phyloP scores from a whole-genome alignment of 768 basidiomycete genomes.

The Russula ochroleuca region DNA sequence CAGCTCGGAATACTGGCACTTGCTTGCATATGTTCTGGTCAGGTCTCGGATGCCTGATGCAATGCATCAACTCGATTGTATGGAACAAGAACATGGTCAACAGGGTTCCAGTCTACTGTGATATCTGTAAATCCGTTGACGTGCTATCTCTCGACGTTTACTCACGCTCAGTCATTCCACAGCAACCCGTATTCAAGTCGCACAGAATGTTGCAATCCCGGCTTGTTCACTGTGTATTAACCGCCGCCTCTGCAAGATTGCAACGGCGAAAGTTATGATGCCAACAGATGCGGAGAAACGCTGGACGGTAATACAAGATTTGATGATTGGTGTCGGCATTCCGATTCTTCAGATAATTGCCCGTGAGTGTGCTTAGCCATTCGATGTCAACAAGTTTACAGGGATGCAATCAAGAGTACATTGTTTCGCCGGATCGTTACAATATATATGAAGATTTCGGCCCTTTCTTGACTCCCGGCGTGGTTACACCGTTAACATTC shows the following conservation, averaged over 20 bases:
- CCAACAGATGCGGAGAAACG: slow-evolving; percentile 22
- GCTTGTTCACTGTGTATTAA: slow-evolving; percentile 44
- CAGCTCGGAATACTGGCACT: slow-evolving; percentile 68
- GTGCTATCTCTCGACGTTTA: not conserved
- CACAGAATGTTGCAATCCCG: slow-evolving; percentile 37
- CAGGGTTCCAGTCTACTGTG: slow-evolving; percentile 48
- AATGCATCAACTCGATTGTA: slow-evolving; percentile 62
- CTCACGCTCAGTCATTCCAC: not conserved
- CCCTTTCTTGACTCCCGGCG: no score
- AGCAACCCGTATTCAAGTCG: slow-evolving; percentile 42
- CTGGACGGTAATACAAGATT: not conserved
- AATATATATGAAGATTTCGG: no score
- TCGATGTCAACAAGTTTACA: not conserved
- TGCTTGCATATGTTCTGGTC: slow-evolving; percentile 70
- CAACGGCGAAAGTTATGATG: slow-evolving; percentile 35
- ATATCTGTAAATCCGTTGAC: slow-evolving; percentile 43
- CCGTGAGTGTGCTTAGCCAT: not conserved
- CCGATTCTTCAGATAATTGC: slow-evolving; percentile 12
- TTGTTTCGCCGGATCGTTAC: not conserved
- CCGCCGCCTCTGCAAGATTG: slow-evolving; percentile 46
- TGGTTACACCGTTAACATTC: slow-evolving; percentile 29
- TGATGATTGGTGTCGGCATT: slow-evolving; percentile 33
- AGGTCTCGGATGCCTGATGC: slow-evolving; percentile 51
- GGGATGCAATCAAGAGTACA: not conserved
- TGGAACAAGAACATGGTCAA: slow-evolving; percentile 60